phyloP scores from a whole-genome alignment of 768 basidiomycete species.

The Gloeostereum incarnatum region DNA sequence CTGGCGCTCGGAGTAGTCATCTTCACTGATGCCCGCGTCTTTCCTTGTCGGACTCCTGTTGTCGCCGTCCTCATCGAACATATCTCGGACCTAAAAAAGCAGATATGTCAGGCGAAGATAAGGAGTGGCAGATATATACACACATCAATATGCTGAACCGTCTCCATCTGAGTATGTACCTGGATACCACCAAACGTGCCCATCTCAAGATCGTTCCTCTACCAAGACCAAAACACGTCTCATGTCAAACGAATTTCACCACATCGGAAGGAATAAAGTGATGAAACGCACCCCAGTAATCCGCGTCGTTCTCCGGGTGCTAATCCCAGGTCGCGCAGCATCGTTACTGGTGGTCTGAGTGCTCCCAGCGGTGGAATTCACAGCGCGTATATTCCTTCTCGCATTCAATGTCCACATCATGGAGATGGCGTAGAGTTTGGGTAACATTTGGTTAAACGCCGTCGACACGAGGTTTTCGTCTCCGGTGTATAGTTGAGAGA shows the following conservation, averaged over 20 bases:
- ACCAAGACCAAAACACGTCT: not conserved
- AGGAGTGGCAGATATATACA: conserved; percentile 5
- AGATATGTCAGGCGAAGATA: not conserved
- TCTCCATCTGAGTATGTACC: conserved; percentile 16
- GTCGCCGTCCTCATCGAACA: not conserved
- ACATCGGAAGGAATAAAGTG: too few relatives aligned
- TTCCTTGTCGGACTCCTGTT: too few relatives aligned
- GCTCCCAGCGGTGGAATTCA: conserved; percentile 7
- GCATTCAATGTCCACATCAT: conserved; percentile 29
- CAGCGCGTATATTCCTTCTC: conserved; percentile 14
- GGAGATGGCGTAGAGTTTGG: conserved; percentile 23
- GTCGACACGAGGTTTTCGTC: conserved; percentile 15
- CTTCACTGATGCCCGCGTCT: too few relatives aligned
- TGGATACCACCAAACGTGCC: conserved; percentile 9
- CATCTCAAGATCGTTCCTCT: conserved; percentile 13
- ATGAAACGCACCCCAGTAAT: too few relatives aligned
- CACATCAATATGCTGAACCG: conserved; percentile 17
- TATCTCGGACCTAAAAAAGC: too few relatives aligned
- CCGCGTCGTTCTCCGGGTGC: too few relatives aligned
- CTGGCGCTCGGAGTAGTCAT: too few relatives aligned
- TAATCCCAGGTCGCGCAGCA: not conserved
- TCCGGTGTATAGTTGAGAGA: conserved; percentile 19
- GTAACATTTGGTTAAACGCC: conserved; percentile 19
- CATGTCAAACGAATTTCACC: too few relatives aligned
- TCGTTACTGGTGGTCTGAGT: conserved; percentile 7